Evolutionary conservation across 768 basidiomycete species (phyloP), one percentile per base, ranked within the genome.

Genomic region (Coprinellus micaceus): DNA sequence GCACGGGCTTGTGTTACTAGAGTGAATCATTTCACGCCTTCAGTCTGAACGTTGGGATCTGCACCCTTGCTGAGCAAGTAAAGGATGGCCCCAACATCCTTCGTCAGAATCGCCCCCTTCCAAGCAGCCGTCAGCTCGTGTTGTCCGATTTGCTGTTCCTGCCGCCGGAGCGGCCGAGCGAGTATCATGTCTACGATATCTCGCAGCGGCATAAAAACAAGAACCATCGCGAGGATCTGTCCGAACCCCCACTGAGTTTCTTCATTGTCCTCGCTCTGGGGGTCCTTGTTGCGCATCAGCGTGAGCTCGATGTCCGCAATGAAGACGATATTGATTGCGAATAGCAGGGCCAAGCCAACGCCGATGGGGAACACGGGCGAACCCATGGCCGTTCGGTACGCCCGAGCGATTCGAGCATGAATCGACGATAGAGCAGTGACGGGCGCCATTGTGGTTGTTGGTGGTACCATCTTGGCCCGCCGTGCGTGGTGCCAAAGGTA

Each of bases 131-230:
- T n/a, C n/a, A n/a, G n/a, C 33, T 33, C 33, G 5, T n/a, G 15
- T 15, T 13, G 4, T 7, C 11, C 24, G 9, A 48, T 4, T 15
- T 48, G 11, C 46, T 22, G 5, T 12, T 22, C 15, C n/a, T 22
- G 22, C 9, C 24, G 46, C 4, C 15, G 11, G 11, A 53, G 4
- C 39, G 36, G 3, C 33, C 52, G 33, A 7, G 52, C 52, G n/a
- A 53, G 52, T 3, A 53, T 11, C 4, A 36, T 37, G 10, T 53
- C 52, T 7, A 26, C 52, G 25, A 53, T 33, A 22, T 53, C 52
- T n/a, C 48, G 62, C 59, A 58, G 57, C 51, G 46, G 49, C 54
- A 52, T 1, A 19, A 48, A 21, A 26, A 46, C n/a, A 30, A 53
- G 40, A 19, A 53, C 37, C 13, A 53, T 1, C 6, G 56, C 48